phyloP scores from a whole-genome alignment of 805 yeast species.

The Tetrapisispora phaffii region DNA sequence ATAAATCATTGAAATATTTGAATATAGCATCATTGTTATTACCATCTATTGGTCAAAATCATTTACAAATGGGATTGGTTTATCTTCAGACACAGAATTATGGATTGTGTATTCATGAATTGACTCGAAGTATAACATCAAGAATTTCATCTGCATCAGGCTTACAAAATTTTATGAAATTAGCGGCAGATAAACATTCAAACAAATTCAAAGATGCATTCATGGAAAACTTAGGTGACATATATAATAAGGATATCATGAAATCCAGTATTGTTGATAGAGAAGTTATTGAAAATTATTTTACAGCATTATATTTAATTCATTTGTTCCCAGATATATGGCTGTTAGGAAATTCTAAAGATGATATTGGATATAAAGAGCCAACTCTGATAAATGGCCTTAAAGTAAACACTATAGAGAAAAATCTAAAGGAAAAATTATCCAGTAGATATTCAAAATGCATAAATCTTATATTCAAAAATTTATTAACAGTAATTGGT shows the following conservation, averaged over 20 bases:
- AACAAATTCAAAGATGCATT: conserved; percentile 18
- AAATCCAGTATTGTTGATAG: conserved; percentile 21
- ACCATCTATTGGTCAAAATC: conserved; percentile 60
- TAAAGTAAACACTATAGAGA: conserved; percentile 12
- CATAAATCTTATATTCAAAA: conserved; percentile 18
- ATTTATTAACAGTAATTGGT: conserved; percentile 19
- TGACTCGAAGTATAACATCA: conserved; percentile 45
- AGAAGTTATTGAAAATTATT: conserved; percentile 26
- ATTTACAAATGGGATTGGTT: conserved; percentile 22
- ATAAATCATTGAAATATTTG: conserved; percentile 39
- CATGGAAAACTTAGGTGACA: conserved; percentile 9
- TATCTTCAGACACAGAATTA: conserved; percentile 20
- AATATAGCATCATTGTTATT: conserved; percentile 44
- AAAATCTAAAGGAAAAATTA: conserved; percentile 16
- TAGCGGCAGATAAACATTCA: conserved; percentile 31
- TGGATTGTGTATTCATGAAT: conserved; percentile 18
- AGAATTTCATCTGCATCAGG: conserved; percentile 43
- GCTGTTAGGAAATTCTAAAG: conserved; percentile 8
- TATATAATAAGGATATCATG: conserved; percentile 16
- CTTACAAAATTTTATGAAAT: conserved; percentile 34
- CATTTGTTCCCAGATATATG: conserved; percentile 18
- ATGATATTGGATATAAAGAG: background rate
- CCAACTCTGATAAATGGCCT: conserved; percentile 8
- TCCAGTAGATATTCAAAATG: conserved; percentile 21
- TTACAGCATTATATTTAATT: conserved; percentile 22